Base-by-base conservation (phyloP, 116 monocot genomes). In the Zostera marina region DNA sequence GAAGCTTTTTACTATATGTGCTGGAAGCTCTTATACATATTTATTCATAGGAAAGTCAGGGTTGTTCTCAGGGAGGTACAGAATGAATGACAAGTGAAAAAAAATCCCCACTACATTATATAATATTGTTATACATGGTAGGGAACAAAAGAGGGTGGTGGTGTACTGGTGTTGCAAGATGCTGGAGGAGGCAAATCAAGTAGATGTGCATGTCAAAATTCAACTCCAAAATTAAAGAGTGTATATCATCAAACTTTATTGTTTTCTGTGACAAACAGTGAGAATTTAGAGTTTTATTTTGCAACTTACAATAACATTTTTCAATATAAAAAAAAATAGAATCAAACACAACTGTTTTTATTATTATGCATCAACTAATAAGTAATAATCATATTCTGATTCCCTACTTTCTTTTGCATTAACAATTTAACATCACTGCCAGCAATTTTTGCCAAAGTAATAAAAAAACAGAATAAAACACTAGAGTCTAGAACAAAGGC, bases 401-500 rank as follows among this genome's bases (percentile, higher is more conserved):
- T 51, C 49, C 49, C 10, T 8, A 17, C 49, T 9, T 51, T 17
- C 49, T 21, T 32, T 32, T 32, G 2, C 32, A 32, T 32, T 32
- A 32, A n/a, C n/a, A n/a, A 47, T 47, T 47, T 47, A 47, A 51
- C 49, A 9, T 51, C 49, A 51, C 8, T 51, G 49, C 19, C 49
- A 51, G 3, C 32, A 32, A 32, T 51, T 51, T 51, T 21, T 20
- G 16, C 49, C 49, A 51, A 51, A 21, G 1, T 5, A 51, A 51
- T 19, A 32, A 32, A 32, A 32, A 32, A 32, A 32, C 32, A 32
- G 32, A 32, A 32, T 5, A 32, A 5, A 32, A 32, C 32, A 32
- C 32, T 32, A 32, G 0, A 32, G 5, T 0, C 32, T 32, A 32
- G 0, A 32, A 32, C 0, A 32, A 32, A 32, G 32, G 32, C 32